Evolutionary conservation across 2,329 filamentous ascomycete species (phyloP).

Genomic region (Coniochaeta sp.): DNA sequence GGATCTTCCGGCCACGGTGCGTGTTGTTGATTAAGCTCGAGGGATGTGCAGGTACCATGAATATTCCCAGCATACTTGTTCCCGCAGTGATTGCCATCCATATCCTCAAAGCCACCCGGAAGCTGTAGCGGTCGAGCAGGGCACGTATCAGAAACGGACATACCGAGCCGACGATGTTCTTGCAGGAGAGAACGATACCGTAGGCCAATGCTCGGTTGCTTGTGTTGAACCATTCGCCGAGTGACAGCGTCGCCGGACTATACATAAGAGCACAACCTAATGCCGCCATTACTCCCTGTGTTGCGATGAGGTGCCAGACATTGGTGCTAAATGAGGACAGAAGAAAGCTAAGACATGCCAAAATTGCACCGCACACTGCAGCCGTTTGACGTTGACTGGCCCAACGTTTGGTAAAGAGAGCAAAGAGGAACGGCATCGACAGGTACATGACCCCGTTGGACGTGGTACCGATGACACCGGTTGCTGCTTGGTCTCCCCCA

Average conservation of each 20-base stretch:
- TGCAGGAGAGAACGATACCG: conserved; percentile 37
- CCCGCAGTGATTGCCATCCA: conserved; percentile 33
- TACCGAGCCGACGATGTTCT: conserved; percentile 37
- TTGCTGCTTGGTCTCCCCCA: conserved; percentile 24
- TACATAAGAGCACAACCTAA: conserved; percentile 38
- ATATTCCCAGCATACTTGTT: conserved; percentile 30
- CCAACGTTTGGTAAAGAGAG: conserved; percentile 28
- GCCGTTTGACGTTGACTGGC: conserved; percentile 29
- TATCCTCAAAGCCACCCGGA: conserved; percentile 27
- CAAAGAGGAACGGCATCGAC: conserved; percentile 46
- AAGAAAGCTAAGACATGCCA: conserved; percentile 37
- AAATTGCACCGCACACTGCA: conserved; percentile 33
- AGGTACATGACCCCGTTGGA: conserved; percentile 49
- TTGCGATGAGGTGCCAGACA: conserved; percentile 32
- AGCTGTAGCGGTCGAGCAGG: conserved; percentile 33
- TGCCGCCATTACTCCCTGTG: conserved; percentile 35
- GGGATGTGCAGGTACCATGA: conserved; percentile 26
- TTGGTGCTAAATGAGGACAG: conserved; percentile 32
- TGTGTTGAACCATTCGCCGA: conserved; percentile 37
- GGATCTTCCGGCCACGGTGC: conserved; percentile 8
- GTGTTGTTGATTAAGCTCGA: conserved; percentile 9
- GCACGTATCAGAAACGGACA: conserved; percentile 39
- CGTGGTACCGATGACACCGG: conserved; percentile 45
- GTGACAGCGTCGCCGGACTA: conserved; percentile 36
- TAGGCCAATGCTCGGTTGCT: conserved; percentile 39